phyloP scores from a whole-genome alignment of 768 basidiomycete species.

The Serendipita sp. region DNA sequence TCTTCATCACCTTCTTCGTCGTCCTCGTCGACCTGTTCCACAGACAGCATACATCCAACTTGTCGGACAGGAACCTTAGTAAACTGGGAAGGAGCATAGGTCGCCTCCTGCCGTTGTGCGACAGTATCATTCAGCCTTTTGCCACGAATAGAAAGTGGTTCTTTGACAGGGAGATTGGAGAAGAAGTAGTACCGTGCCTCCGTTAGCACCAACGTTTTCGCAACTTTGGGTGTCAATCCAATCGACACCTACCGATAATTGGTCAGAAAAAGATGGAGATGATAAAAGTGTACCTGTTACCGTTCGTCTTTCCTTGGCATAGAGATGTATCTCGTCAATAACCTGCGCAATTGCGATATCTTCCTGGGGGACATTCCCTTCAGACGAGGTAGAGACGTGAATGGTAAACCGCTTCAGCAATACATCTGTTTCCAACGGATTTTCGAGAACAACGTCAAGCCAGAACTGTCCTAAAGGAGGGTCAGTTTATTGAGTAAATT shows the following conservation, averaged over 20 bases:
- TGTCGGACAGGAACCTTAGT: slow-evolving; percentile 47
- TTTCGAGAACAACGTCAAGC: slow-evolving; percentile 52
- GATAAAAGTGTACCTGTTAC: slow-evolving; percentile 25
- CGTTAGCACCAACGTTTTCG: slow-evolving; percentile 39
- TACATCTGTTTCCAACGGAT: slow-evolving; percentile 63
- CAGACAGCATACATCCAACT: slow-evolving; percentile 42
- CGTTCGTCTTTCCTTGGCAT: slow-evolving; percentile 44
- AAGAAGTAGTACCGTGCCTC: slow-evolving; percentile 54
- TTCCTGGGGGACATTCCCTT: slow-evolving; percentile 15
- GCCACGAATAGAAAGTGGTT: slow-evolving; percentile 55
- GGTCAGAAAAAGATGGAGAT: slow-evolving; percentile 5
- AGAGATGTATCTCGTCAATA: slow-evolving; percentile 43
- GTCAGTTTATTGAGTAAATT: slow-evolving; percentile 8
- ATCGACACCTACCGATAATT: slow-evolving; percentile 36
- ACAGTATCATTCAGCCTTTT: slow-evolving; percentile 59
- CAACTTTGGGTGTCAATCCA: slow-evolving; percentile 34
- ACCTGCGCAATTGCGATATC: slow-evolving; percentile 37
- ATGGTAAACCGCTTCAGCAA: slow-evolving; percentile 42
- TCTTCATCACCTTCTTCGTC: slow-evolving; percentile 36
- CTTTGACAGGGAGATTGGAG: slow-evolving; percentile 47
- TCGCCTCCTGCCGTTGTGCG: slow-evolving; percentile 45
- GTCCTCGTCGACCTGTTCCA: slow-evolving; percentile 18
- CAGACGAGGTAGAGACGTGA: slow-evolving; percentile 20
- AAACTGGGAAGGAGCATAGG: slow-evolving; percentile 53
- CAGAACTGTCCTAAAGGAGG: slow-evolving; percentile 47